Base-by-base conservation (phyloP, 2,329 filamentous ascomycete genomes). In the Escovopsis sp. region DNA sequence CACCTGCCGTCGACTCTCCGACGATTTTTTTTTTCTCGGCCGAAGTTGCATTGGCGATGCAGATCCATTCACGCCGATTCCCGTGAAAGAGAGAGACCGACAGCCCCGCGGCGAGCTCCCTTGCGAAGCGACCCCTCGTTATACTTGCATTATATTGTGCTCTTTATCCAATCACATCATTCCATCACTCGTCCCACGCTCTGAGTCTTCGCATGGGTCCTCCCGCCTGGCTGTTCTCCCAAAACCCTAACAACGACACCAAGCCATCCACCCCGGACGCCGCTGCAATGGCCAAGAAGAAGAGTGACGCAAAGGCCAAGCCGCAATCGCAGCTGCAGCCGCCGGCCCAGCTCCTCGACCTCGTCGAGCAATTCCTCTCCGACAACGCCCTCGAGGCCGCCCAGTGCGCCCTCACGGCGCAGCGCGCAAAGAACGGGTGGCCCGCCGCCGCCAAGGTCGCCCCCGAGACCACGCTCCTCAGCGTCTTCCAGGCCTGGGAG, bases 361-460 rank as follows among this genome's bases (percentile, higher is more conserved):
- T 85, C 12, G 70, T 87, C 52, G 75, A 76, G 48, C 61, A 64
- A 19, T 87, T 86, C 59, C 68, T 87, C 40, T 69, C 70, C 36
- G 70, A 80, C 38, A 70, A 82, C 57, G 72, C 75, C n/a, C 82
- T 84, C 53, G 59, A 68, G 39, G 67, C 68, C 45, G 74, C 82
- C 38, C 73, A 72, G 53, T 64, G 69, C 45, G 72, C 75, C 5
- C 80, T 86, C 54, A 66, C 68, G 51, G 75, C 78, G 55, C 77
- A 85, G 55, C 67, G 73, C 42, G 70, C 62, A 55, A 68, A 64
- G 60, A 70, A 70, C 49, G 69, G 67, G 40, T 72, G 66, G 66
- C 57, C 64, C 37, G 53, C 55, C 18, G 48, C 60, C 18, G 49
- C 47, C 38, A 36, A 52, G 47, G 40, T 41, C 33, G n/a, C 41